These are phyloP conservation scores for Chrysochromulina parva DNA, from an alignment of 78 protist species.

Conservation along the genomic window DNA sequence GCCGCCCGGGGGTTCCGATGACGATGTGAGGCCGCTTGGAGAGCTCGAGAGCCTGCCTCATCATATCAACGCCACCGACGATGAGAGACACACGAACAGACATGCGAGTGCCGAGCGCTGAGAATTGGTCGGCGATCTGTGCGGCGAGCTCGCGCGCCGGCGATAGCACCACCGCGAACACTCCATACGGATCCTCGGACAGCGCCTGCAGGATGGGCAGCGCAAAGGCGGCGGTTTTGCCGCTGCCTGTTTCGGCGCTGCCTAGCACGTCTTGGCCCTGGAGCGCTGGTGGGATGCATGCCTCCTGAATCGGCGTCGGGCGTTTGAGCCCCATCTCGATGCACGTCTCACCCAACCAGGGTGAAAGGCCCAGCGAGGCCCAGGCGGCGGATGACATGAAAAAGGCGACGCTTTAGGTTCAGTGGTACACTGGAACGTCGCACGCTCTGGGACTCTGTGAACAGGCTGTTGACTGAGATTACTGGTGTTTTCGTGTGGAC, in stretches of 20 bases:
- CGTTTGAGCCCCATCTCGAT: constrained; percentile 23
- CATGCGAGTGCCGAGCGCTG: constrained; percentile 77
- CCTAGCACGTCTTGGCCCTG: constrained; percentile 76
- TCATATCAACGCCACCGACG: constrained; percentile 84
- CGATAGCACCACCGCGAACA: constrained; percentile 82
- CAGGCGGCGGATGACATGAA: neutral
- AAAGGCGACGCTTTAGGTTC: too few species aligned
- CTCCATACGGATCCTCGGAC: constrained; percentile 87
- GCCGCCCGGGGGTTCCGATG: constrained; percentile 96
- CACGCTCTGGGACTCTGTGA: too few species aligned
- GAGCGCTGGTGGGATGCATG: constrained; percentile 41
- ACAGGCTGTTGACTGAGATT: too few species aligned
- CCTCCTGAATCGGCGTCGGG: constrained; percentile 67
- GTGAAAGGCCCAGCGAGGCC: constrained; percentile 26
- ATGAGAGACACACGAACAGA: constrained; percentile 54
- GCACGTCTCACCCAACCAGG: constrained; percentile 25
- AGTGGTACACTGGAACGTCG: too few species aligned
- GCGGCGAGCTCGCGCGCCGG: constrained; percentile 82
- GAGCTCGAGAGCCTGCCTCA: constrained; percentile 74
- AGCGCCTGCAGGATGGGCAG: constrained; percentile 90
- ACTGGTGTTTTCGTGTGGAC: too few species aligned
- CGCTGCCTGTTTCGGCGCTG: constrained; percentile 79
- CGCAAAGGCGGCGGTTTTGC: constrained; percentile 98
- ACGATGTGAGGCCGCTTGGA: constrained; percentile 86
- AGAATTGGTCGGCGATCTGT: constrained; percentile 90